A percentile compares a stretch with the other conserved stretches of the same genome.
These are phyloP conservation scores for Jaenimonas drosophilae DNA, from an alignment of 208 protist genomes.

Conservation along the genomic window DNA sequence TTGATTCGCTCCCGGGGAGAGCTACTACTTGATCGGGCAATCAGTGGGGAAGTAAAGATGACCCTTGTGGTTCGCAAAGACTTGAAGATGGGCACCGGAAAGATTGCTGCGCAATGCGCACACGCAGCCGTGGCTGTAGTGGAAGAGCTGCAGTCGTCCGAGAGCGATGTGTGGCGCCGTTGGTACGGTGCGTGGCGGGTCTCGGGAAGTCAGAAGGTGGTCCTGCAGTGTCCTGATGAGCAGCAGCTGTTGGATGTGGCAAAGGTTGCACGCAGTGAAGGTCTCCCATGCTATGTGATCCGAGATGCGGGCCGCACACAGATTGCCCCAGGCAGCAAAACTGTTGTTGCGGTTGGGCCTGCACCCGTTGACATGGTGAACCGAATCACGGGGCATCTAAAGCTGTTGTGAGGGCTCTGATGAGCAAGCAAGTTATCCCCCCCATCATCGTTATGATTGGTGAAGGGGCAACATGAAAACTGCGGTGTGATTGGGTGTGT, in stretches of 20 bases:
- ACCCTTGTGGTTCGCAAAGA: slow-evolving; percentile 91
- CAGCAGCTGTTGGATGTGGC: slow-evolving; percentile 41
- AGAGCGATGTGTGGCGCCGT: slow-evolving; percentile 26
- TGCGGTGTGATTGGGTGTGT: too few relatives aligned
- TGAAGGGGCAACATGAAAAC: too few relatives aligned
- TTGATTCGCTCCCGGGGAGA: too few relatives aligned
- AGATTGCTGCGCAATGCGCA: slow-evolving; percentile 93
- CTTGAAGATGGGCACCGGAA: slow-evolving; percentile 93
- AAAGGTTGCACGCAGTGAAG: slow-evolving; percentile 18
- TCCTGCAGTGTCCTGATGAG: slow-evolving; percentile 69
- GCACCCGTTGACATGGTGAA: slow-evolving; percentile 74
- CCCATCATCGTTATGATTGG: too few relatives aligned
- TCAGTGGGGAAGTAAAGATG: slow-evolving; percentile 79
- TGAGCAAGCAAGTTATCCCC: too few relatives aligned
- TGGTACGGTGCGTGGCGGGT: slow-evolving; percentile 71
- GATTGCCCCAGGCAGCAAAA: slow-evolving; percentile 85
- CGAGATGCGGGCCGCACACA: slow-evolving; percentile 91
- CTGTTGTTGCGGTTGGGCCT: slow-evolving; percentile 85
- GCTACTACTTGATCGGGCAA: slow-evolving; percentile 5
- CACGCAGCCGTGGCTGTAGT: slow-evolving; percentile 90
- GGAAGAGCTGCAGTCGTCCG: slow-evolving; percentile 42
- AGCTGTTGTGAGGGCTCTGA: slow-evolving; percentile 90
- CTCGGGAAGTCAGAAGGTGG: slow-evolving; percentile 70
- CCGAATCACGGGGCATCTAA: slow-evolving; percentile 79
- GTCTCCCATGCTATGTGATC: slow-evolving; percentile 69